phyloP scores from a whole-genome alignment of 495 filamentous ascomycete genomes.

The Xylaria bambusicola region DNA sequence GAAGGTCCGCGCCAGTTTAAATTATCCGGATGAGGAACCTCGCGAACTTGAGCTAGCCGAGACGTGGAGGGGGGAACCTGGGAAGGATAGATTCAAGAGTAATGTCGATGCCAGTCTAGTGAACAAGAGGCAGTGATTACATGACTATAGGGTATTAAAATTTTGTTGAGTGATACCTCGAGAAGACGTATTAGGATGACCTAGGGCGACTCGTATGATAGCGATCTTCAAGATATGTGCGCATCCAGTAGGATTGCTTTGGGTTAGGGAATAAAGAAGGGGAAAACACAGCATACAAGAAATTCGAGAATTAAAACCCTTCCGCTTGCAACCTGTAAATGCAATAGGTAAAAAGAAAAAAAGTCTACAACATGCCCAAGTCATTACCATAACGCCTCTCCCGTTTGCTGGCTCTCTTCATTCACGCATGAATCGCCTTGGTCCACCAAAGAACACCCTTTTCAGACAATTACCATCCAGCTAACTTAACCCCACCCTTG shows the following conservation, averaged over 20 bases:
- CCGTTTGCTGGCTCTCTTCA: neutral
- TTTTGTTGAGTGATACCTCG: neutral
- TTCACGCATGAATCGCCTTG: neutral
- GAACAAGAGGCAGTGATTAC: constrained; percentile 34
- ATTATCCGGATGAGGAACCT: constrained; percentile 75
- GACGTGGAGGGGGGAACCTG: constrained; percentile 47
- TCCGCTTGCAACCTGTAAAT: constrained; percentile 17
- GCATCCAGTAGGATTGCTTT: neutral
- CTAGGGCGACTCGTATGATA: neutral
- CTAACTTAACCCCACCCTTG: neutral
- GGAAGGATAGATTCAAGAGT: constrained; percentile 47
- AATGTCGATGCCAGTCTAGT: constrained; percentile 50
- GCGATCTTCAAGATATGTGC: neutral
- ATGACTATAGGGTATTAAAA: neutral
- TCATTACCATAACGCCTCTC: constrained; percentile 15
- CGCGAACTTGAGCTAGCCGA: constrained; percentile 44
- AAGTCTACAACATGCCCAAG: constrained; percentile 12
- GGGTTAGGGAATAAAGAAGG: neutral
- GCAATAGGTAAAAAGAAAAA: constrained; percentile 1
- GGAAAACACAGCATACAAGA: neutral
- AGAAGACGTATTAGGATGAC: neutral
- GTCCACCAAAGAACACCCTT: neutral
- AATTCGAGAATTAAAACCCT: constrained; percentile 1
- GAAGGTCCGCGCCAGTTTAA: constrained; percentile 68
- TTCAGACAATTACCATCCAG: neutral